Base-by-base conservation (phyloP, 225 moss, liverwort and hornwort genomes). In the Lunularia cruciata region DNA sequence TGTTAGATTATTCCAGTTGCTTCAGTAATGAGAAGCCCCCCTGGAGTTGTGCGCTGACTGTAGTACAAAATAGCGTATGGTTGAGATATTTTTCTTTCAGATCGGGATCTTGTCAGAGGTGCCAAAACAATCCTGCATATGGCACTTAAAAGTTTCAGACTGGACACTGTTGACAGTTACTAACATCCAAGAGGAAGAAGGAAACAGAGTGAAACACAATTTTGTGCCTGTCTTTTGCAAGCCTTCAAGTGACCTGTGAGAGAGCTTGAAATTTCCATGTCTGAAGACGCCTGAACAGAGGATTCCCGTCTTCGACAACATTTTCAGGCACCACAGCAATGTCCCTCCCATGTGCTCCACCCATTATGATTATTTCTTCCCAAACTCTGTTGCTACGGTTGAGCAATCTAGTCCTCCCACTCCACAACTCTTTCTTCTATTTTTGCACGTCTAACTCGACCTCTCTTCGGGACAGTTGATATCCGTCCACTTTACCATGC, bases 31-130 rank as follows among this genome's bases (percentile, higher is more conserved):
- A 92, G 76, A 1, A 95, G 66, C 12, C 95, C 95, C 34, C 91
- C 91, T 0, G 73, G 74, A 5, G 92, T 87, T 13, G 92, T 78
- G 8, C 92, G 92, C 49, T 95, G 90, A 4, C 68, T 22, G 47
- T 88, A 95, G 43, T 95, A 95, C 1, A 87, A 22, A 57, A 60
- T 37, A 0, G 73, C 81, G 52, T 81, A 78, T 45, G 89, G 81
- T 68, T 89, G 94, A 9, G 87, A 88, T 35, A 95, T 57, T 42
- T 79, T 71, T 16, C 71, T 88, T 47, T 71, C 68, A 13, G 84
- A 85, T 39, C 86, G 84, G 23, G 83, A 84, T 78, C 94, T 86
- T 20, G 91, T 94, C 65, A 94, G 87, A 1, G 90, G 87, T 39
- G 89, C 86, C 68, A 86, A 75, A 0, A 91, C 89, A 48, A 94